Evolutionary conservation across 1,284 basidiomycete genomes (phyloP).

Genomic region (Cryptococcus sp.): DNA sequence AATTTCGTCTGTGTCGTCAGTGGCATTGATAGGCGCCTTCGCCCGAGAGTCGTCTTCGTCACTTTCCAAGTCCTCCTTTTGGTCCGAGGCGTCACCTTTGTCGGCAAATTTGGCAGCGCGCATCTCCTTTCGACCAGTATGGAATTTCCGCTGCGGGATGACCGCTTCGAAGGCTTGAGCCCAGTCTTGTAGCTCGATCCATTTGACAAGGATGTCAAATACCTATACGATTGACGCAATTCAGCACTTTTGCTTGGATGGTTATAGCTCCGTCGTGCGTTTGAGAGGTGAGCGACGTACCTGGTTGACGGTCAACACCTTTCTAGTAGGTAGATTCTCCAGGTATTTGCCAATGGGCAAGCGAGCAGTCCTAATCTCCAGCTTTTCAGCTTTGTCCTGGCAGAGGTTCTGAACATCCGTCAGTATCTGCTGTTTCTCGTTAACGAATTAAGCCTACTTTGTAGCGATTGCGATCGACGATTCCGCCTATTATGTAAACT

Average conservation of each 20-base stretch:
- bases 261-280: too few relatives aligned
- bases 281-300: constrained; percentile 43
- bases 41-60: too few relatives aligned
- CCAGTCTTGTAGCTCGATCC: constrained; percentile 82
- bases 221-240: constrained; percentile 52
- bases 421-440: constrained; percentile 3
- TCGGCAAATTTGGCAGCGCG: too few relatives aligned
- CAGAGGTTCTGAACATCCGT: constrained; percentile 71
- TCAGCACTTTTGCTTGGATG: background rate
- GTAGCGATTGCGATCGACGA: constrained; percentile 95
- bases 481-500: constrained; percentile 93
- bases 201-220: constrained; percentile 88
- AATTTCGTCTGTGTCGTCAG: too few relatives aligned
- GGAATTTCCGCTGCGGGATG: constrained; percentile 86
- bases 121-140: constrained; percentile 32
- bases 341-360: constrained; percentile 91
- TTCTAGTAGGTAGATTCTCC: constrained; percentile 78
- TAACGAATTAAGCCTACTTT: constrained; percentile 63
- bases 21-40: too few relatives aligned
- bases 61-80: too few relatives aligned
- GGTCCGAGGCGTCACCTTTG: too few relatives aligned
- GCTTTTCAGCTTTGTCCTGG: constrained; percentile 75
- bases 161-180: constrained; percentile 77
- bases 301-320: constrained; percentile 97
- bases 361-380: constrained; percentile 79